phyloP scores from a whole-genome alignment of 2,329 filamentous ascomycete genomes.

The Periconia macrospinosa region DNA sequence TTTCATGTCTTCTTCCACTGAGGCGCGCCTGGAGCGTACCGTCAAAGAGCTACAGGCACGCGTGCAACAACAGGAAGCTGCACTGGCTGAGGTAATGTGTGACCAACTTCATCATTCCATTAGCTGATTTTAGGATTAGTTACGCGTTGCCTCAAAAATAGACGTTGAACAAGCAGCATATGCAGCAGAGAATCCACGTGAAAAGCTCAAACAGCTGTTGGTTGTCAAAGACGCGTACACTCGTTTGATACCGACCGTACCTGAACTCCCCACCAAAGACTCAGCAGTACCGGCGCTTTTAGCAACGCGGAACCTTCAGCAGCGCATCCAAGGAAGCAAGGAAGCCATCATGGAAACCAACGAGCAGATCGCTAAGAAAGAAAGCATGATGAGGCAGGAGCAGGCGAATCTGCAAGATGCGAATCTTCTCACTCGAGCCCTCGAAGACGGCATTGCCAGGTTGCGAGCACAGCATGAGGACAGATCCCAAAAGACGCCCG shows the following conservation, averaged over 20 bases:
- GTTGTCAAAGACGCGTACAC: constrained; percentile 67
- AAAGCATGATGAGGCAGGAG: constrained; percentile 48
- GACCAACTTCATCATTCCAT: neutral
- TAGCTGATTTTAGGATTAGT: constrained; percentile 40
- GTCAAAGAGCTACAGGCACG: constrained; percentile 65
- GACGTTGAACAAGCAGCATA: constrained; percentile 29
- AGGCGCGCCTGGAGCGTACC: constrained; percentile 65
- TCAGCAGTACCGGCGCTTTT: constrained; percentile 73
- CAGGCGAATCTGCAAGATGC: constrained; percentile 53
- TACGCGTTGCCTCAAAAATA: constrained; percentile 39
- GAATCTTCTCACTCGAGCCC: constrained; percentile 48
- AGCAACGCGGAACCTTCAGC: constrained; percentile 68
- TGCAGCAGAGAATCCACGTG: constrained; percentile 36
- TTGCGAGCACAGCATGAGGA: constrained; percentile 62
- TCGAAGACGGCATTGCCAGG: constrained; percentile 60
- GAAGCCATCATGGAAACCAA: constrained; percentile 55
- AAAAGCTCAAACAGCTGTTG: constrained; percentile 50
- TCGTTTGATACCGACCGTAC: constrained; percentile 61
- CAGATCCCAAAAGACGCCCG: constrained; percentile 60
- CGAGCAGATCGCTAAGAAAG: constrained; percentile 43
- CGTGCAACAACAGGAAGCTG: constrained; percentile 51
- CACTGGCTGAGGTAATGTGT: constrained; percentile 46
- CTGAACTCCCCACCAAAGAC: constrained; percentile 66
- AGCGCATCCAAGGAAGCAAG: constrained; percentile 66
- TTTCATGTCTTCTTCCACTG: constrained; percentile 46